phyloP scores from a whole-genome alignment of 331 rosid genomes.

The Erythrophleum ivorense region DNA sequence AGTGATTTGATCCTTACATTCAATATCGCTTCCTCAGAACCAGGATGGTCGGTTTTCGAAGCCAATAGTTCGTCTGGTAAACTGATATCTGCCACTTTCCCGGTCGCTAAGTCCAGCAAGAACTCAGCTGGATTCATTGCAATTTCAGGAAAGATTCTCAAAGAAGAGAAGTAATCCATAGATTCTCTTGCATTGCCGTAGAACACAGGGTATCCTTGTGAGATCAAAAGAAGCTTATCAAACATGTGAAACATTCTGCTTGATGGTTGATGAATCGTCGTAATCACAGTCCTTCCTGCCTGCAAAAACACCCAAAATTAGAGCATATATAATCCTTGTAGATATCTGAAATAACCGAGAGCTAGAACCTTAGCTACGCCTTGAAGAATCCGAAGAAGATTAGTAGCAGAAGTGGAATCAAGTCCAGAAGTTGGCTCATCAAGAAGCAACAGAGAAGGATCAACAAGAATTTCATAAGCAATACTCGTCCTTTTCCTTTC shows the following conservation, averaged over 20 bases:
- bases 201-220: constrained; percentile 86
- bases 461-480: constrained; percentile 90
- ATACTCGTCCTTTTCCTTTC: constrained; percentile 91
- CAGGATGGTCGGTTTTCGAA: constrained; percentile 56
- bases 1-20: constrained; percentile 56
- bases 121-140: constrained; percentile 94
- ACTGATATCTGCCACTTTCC: constrained; percentile 73
- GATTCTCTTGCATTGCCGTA: constrained; percentile 80
- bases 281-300: constrained; percentile 92
- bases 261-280: too few species aligned
- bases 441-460: constrained; percentile 83
- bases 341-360: not conserved
- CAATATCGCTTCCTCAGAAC: constrained; percentile 57
- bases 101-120: constrained; percentile 87
- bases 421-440: too few species aligned
- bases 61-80: constrained; percentile 61
- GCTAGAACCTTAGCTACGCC: constrained; percentile 75
- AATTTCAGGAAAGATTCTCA: constrained; percentile 71
- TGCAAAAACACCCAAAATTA: constrained; percentile 29
- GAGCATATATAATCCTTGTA: constrained; percentile 16
- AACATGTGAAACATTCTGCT: too few species aligned
- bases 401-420: too few species aligned
- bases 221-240: constrained; percentile 81
- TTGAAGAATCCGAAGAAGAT: constrained; percentile 75
- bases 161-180: constrained; percentile 71